Evolutionary conservation across 495 filamentous ascomycete species (phyloP).

Genomic region (Staphylotrichum tortipilum): DNA sequence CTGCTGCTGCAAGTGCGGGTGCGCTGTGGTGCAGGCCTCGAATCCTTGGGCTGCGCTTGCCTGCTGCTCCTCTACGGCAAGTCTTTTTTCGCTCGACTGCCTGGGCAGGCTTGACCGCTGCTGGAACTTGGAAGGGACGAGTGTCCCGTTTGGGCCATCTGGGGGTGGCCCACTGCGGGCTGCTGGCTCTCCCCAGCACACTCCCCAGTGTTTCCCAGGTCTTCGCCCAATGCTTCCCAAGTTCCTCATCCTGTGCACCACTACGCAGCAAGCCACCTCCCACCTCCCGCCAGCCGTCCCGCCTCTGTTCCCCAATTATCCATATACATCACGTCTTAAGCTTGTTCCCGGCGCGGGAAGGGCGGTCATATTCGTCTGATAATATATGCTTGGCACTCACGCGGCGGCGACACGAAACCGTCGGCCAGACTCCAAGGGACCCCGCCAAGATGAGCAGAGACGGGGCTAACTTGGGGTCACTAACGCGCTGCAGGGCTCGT

Average conservation of each 20-base stretch:
- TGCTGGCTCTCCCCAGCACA: no score
- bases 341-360: slow-evolving; percentile 1
- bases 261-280: slow-evolving; percentile 3
- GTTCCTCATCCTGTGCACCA: no score
- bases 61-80: not conserved
- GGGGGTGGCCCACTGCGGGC: no score
- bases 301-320: slow-evolving; percentile 9
- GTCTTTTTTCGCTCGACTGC: not conserved
- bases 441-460: no score
- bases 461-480: no score
- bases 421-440: no score
- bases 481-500: no score
- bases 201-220: not conserved
- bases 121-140: slow-evolving; percentile 4
- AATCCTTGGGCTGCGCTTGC: not conserved
- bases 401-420: no score
- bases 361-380: not conserved
- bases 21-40: no score
- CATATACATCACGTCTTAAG: slow-evolving; percentile 7
- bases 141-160: slow-evolving; percentile 8
- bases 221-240: no score
- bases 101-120: not conserved
- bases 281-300: slow-evolving; percentile 6
- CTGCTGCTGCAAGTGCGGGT: not conserved
- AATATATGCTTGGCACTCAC: not conserved